These are phyloP conservation scores for Inonotus hispidus DNA, from an alignment of 1,284 basidiomycete species.

Conservation along the genomic window DNA sequence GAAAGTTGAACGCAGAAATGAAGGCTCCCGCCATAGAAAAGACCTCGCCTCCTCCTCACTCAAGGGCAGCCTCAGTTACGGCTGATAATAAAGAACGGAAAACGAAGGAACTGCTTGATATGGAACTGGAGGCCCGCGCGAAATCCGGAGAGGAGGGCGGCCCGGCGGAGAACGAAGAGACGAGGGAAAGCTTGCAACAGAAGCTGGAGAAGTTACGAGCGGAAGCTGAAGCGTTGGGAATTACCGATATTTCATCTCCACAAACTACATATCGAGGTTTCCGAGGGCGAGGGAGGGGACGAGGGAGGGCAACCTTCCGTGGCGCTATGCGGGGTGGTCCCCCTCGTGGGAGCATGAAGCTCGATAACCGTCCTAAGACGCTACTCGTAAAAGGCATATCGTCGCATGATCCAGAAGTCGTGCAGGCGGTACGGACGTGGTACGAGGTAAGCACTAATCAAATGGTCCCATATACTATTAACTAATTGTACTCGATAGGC, in stretches of 20 bases:
- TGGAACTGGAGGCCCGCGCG: constrained; percentile 66
- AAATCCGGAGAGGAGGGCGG: constrained; percentile 9
- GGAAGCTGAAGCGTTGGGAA: constrained; percentile 81
- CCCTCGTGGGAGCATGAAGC: constrained; percentile 64
- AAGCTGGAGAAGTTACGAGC: constrained; percentile 80
- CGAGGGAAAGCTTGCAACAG: constrained; percentile 68
- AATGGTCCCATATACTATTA: neutral
- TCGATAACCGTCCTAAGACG: constrained; percentile 87
- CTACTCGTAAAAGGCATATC: constrained; percentile 68
- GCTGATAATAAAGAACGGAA: constrained; percentile 42
- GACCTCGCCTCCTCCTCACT: constrained; percentile 28
- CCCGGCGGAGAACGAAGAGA: constrained; percentile 38
- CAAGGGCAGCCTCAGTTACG: constrained; percentile 26
- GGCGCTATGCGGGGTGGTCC: constrained; percentile 59
- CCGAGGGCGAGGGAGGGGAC: constrained; percentile 63
- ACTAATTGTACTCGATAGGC: constrained; percentile 35
- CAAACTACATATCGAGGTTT: constrained; percentile 46
- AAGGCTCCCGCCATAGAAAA: constrained; percentile 34
- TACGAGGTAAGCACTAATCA: constrained; percentile 58
- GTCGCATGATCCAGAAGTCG: constrained; percentile 37
- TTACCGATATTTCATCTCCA: constrained; percentile 41
- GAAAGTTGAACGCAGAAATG: constrained; percentile 81
- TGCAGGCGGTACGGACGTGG: constrained; percentile 71
- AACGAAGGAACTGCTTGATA: constrained; percentile 64
- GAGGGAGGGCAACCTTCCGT: constrained; percentile 58